Base-by-base conservation (phyloP, 129 eudicot genomes). In the Oenanthe sinensis region DNA sequence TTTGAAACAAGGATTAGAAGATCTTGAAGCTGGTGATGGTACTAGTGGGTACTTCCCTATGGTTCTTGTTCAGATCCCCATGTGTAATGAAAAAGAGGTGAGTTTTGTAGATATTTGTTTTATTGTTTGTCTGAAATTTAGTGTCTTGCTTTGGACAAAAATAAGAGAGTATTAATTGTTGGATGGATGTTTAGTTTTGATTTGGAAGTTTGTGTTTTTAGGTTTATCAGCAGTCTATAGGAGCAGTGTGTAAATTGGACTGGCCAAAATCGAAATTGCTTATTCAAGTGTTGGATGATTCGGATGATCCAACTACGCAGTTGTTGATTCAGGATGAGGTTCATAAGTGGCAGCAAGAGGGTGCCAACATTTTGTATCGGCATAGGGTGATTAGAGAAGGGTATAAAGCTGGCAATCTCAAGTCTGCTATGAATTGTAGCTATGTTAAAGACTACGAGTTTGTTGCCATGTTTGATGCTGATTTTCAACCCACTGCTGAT, bases 61-160 rank as follows among this genome's bases (percentile, higher is more conserved):
- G 98, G 98, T 93, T 78, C 88, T 93, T 81, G 96, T 93, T 83
- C 98, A 93, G 91, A 93, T 93, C 86, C 98, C 98, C 50, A 93
- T 93, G 98, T 93, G 98, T 84, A 93, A 93, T 60, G 98, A 93
- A 80, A 87, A 78, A 81, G 98, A 93, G 98, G 98, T 91, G 81
- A 82, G 11, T 60, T 78, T 67, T 8, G 69, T 67, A 8, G 15
- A 20, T 43, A 12, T 67, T 30, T 33, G 42, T 15, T 14, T 67
- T 13, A 0, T 67, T 5, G 28, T 30, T 26, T 28, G 72, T 67
- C 43, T 67, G 72, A 67, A 67, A 24, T 30, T 67, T 67, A 6
- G 30, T 16, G 40, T 46, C 12, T 45, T 46, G 68, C 28, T 60
- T 60, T 71, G 49, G 75, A 20, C 15, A 19, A 15, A 14, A 48